These are phyloP conservation scores for Exserohilum turcica DNA, from an alignment of 2,329 filamentous ascomycete genomes.

Conservation along the genomic window DNA sequence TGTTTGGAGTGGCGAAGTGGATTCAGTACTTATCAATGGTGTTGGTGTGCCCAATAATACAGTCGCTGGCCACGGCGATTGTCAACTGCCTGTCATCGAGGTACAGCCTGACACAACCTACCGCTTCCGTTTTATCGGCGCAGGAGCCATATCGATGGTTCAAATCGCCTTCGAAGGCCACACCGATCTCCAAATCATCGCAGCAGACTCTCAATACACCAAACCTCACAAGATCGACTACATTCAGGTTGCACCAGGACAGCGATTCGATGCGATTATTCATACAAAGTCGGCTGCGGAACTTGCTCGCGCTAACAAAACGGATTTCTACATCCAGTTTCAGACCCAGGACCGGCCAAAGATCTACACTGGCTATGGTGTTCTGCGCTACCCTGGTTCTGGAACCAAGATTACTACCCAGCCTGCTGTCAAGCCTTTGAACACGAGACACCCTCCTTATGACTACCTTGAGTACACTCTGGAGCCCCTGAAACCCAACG, in stretches of 20 bases:
- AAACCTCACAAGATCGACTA: constrained; percentile 54
- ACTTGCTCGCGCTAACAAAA: constrained; percentile 43
- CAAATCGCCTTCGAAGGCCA: constrained; percentile 64
- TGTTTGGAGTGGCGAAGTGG: constrained; percentile 64
- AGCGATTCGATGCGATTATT: constrained; percentile 65
- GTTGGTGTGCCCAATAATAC: constrained; percentile 52
- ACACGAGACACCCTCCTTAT: constrained; percentile 41
- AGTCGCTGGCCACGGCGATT: constrained; percentile 44
- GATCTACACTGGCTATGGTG: constrained; percentile 54
- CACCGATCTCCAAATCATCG: constrained; percentile 61
- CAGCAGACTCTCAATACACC: constrained; percentile 62
- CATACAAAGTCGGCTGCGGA: constrained; percentile 57
- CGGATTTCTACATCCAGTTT: constrained; percentile 53
- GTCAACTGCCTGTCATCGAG: constrained; percentile 59
- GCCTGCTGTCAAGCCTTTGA: constrained; percentile 33
- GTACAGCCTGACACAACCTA: constrained; percentile 67
- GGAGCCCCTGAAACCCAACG: constrained; percentile 38
- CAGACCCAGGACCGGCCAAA: constrained; percentile 58
- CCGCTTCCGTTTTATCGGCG: constrained; percentile 65
- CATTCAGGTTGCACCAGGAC: constrained; percentile 63
- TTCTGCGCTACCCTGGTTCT: constrained; percentile 48
- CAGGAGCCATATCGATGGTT: constrained; percentile 60
- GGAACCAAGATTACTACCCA: constrained; percentile 7
- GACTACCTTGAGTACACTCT: constrained; percentile 49
- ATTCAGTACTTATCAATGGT: constrained; percentile 64